Conservation (phyloP, 805 yeast genomes). For the Kregervanrija fluxuum region DNA sequence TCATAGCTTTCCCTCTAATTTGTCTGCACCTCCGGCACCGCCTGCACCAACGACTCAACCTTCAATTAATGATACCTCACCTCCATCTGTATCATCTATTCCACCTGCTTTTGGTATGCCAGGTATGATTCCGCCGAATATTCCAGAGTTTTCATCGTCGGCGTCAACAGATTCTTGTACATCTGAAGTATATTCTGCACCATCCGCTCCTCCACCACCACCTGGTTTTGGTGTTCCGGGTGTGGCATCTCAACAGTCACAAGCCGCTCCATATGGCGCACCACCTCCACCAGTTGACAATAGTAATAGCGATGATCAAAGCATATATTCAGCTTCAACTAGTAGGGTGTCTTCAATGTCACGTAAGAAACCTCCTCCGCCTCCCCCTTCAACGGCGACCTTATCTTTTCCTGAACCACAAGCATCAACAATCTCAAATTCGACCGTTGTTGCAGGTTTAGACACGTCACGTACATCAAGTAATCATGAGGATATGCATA, state of each 20-base stretch:
- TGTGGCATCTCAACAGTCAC: not conserved
- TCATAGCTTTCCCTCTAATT: no score
- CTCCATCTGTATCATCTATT: conserved; percentile 1
- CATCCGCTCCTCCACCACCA: conserved; percentile 7
- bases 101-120: conserved; percentile 7
- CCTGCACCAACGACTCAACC: not conserved
- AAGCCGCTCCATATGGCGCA: conserved; percentile 12
- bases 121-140: not conserved
- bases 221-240: not conserved
- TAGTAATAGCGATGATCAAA: no score
- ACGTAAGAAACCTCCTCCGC: conserved; percentile 23
- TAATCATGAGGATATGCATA: no score
- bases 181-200: conserved; percentile 3
- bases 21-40: conserved; percentile 2
- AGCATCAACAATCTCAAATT: conserved; percentile 7
- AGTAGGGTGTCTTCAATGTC: not conserved
- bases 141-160: conserved; percentile 12
- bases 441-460: no score
- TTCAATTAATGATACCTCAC: not conserved
- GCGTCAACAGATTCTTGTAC: conserved; percentile 18
- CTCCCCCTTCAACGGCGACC: conserved; percentile 19
- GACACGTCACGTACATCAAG: no score
- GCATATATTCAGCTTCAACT: no score
- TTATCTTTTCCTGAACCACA: conserved; percentile 6
- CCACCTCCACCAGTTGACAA: conserved; percentile 25